Conservation (phyloP, 225 moss, liverwort and hornwort species). For the Bryoerythrophyllum caledonicum region DNA sequence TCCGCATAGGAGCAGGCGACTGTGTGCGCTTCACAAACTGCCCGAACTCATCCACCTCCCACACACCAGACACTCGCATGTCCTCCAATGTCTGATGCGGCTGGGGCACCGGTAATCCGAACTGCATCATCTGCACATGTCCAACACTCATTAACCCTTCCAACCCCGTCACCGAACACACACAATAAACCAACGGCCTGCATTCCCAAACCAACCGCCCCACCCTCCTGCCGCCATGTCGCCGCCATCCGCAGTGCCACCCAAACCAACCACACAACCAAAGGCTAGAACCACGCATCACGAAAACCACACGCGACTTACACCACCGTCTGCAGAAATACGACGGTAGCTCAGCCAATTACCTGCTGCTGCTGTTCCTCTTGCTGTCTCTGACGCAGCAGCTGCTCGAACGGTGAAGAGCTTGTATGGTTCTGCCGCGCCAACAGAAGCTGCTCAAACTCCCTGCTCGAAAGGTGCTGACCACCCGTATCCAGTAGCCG, state of each 20-base stretch:
- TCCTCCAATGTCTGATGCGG: constrained; percentile 77
- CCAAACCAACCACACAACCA: not conserved
- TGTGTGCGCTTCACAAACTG: constrained; percentile 90
- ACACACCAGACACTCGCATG: constrained; percentile 91
- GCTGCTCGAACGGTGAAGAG: constrained; percentile 68
- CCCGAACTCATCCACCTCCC: constrained; percentile 97
- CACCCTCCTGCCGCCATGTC: not conserved
- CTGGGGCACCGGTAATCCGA: constrained; percentile 66
- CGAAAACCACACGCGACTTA: not conserved
- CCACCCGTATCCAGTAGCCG: constrained; percentile 42
- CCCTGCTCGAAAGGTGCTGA: constrained; percentile 39
- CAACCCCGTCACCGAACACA: not conserved
- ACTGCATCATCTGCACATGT: constrained; percentile 43
- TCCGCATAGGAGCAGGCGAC: constrained; percentile 73
- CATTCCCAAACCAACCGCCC: not conserved
- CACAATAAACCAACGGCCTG: not conserved
- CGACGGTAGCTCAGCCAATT: not conserved
- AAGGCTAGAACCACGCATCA: not conserved
- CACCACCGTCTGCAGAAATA: not conserved
- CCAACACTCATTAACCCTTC: constrained; percentile 4
- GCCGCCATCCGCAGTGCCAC: not conserved
- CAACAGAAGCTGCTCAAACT: constrained; percentile 79
- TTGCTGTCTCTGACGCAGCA: constrained; percentile 81
- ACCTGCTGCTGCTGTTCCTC: constrained; percentile 70
- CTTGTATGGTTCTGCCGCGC: constrained; percentile 67